phyloP scores from a whole-genome alignment of 192 early-diverging fungal genomes.

The Mortierella hygrophila region DNA sequence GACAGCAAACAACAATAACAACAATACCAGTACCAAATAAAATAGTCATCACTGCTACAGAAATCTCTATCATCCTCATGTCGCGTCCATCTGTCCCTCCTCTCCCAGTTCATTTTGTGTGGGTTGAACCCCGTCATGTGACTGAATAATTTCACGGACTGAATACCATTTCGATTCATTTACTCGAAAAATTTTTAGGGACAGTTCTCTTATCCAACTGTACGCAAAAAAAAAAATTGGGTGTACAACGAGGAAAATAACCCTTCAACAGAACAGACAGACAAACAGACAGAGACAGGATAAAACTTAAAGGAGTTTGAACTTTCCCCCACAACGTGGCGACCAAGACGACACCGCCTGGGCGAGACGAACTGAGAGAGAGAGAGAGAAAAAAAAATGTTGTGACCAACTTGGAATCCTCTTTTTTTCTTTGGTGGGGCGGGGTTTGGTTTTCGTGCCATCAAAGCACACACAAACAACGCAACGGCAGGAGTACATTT shows the following conservation, averaged over 20 bases:
- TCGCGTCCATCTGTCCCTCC: too few relatives aligned
- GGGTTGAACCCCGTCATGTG: too few relatives aligned
- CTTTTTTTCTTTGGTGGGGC: neutral
- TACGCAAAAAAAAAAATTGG: too few relatives aligned
- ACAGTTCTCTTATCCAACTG: too few relatives aligned
- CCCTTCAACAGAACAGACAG: neutral
- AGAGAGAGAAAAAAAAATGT: neutral
- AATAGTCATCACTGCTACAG: too few relatives aligned
- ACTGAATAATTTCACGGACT: too few relatives aligned
- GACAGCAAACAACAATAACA: too few relatives aligned
- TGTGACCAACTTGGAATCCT: slow-evolving; percentile 1
- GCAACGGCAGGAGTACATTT: neutral
- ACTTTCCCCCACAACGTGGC: slow-evolving; percentile 20
- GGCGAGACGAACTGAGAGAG: neutral
- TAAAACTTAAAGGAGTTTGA: slow-evolving; percentile 1
- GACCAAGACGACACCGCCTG: neutral
- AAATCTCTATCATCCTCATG: too few relatives aligned
- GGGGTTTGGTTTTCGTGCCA: neutral
- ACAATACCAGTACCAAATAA: too few relatives aligned
- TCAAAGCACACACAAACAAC: neutral
- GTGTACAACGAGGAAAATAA: neutral
- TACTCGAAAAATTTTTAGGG: too few relatives aligned
- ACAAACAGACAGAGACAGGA: neutral
- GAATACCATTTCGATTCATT: too few relatives aligned
- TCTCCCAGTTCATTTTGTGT: too few relatives aligned